These are phyloP conservation scores for Fagus crenata DNA, from an alignment of 306 rosid genomes.

Conservation along the genomic window DNA sequence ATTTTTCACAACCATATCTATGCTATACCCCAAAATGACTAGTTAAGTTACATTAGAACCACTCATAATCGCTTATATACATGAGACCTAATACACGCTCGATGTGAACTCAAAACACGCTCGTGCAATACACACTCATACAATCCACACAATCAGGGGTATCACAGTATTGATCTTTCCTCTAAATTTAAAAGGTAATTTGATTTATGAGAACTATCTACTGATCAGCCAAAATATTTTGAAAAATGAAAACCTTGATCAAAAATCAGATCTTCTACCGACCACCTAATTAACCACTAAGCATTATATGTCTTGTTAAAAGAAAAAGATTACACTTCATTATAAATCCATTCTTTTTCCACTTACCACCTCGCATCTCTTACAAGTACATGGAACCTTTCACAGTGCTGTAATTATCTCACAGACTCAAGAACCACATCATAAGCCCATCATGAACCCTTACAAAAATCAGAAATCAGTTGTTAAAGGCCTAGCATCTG, in stretches of 20 bases:
- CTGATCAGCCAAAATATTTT: background rate
- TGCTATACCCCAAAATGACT: too few relatives aligned
- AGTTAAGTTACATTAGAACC: too few relatives aligned
- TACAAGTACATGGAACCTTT: background rate
- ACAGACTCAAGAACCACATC: background rate
- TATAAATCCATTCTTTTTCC: background rate
- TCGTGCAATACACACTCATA: too few relatives aligned
- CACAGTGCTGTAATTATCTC: background rate
- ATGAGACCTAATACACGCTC: too few relatives aligned
- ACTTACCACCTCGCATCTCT: background rate
- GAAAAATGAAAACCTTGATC: background rate
- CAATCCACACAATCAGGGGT: too few relatives aligned
- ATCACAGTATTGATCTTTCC: background rate
- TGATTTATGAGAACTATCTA: background rate
- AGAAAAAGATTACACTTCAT: background rate
- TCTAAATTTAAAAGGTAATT: background rate
- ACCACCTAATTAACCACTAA: too few relatives aligned
- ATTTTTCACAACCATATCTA: too few relatives aligned
- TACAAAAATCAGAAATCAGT: background rate
- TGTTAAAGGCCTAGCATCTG: background rate
- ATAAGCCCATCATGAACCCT: background rate
- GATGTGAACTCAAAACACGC: too few relatives aligned
- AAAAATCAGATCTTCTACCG: background rate
- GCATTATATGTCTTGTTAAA: too few relatives aligned
- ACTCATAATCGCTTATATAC: too few relatives aligned